phyloP scores from a whole-genome alignment of 345 rosid genomes.

The Lepidium aucheri region DNA sequence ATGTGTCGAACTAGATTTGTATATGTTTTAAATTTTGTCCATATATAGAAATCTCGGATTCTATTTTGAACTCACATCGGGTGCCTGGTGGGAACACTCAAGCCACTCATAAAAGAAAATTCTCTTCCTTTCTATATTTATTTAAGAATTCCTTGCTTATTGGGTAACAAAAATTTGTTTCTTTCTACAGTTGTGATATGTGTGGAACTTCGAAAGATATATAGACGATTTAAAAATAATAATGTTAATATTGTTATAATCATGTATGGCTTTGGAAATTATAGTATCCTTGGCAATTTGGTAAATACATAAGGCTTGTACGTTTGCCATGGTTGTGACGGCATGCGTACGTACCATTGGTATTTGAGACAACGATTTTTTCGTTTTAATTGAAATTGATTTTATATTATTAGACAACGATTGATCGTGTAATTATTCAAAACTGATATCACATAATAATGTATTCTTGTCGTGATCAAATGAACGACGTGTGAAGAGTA shows the following conservation, averaged over 20 bases:
- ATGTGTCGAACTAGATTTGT: background rate
- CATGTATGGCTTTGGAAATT: conserved; percentile 3
- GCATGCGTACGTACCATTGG: conserved; percentile 20
- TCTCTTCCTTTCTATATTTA: background rate
- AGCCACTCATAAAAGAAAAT: conserved; percentile 6
- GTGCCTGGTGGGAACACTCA: conserved; percentile 1
- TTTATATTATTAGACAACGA: background rate
- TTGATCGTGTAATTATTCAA: conserved; percentile 9
- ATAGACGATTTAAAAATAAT: background rate
- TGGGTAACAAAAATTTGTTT: conserved; percentile 1
- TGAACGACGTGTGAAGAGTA: conserved; percentile 11
- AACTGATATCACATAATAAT: conserved; percentile 20
- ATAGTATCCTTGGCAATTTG: conserved; percentile 12
- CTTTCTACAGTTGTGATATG: background rate
- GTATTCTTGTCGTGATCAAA: conserved; percentile 20
- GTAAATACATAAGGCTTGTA: conserved; percentile 3
- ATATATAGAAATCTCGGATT: background rate
- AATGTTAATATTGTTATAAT: background rate
- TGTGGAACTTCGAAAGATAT: conserved; percentile 2
- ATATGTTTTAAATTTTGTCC: background rate
- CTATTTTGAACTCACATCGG: background rate
- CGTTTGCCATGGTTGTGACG: conserved; percentile 22
- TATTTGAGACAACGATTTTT: background rate
- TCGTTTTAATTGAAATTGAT: background rate
- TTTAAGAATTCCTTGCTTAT: background rate